phyloP scores from a whole-genome alignment of 495 filamentous ascomycete genomes.

The Eremomyces bilateralis region DNA sequence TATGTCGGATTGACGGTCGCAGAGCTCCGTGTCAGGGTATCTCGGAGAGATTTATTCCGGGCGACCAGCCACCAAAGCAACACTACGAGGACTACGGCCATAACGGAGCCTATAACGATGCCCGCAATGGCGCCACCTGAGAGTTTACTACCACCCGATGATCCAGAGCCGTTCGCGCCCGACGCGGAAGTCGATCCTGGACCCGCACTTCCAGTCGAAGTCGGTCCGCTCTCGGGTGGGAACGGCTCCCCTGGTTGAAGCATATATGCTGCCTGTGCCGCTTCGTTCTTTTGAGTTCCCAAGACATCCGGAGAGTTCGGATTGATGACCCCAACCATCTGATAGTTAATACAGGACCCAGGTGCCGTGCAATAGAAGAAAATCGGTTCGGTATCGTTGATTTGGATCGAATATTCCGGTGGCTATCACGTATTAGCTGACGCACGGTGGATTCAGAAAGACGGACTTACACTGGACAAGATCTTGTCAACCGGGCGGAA shows the following conservation, averaged over 20 bases:
- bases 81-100: slow-evolving; percentile 15
- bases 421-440: no score
- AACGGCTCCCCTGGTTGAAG: slow-evolving; percentile 22
- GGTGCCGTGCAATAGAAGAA: slow-evolving; percentile 40
- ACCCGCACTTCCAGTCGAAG: neutral
- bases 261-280: slow-evolving; percentile 16
- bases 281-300: slow-evolving; percentile 10
- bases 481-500: slow-evolving; percentile 19
- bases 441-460: no score
- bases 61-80: no score
- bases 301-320: slow-evolving; percentile 16
- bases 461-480: no score
- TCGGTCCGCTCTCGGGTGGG: slow-evolving; percentile 10
- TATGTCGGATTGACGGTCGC: no score
- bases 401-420: slow-evolving; percentile 14
- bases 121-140: slow-evolving; percentile 24
- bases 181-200: slow-evolving; percentile 3
- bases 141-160: slow-evolving; percentile 6
- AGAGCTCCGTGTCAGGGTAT: no score
- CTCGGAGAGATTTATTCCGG: no score
- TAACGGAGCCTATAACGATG: slow-evolving; percentile 22
- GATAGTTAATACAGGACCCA: slow-evolving; percentile 17
- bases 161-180: slow-evolving; percentile 1
- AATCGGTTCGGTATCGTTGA: slow-evolving; percentile 35
- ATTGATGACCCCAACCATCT: slow-evolving; percentile 28